These are phyloP conservation scores for Boletus rubroflammeus DNA, from an alignment of 768 basidiomycete genomes.

Conservation along the genomic window DNA sequence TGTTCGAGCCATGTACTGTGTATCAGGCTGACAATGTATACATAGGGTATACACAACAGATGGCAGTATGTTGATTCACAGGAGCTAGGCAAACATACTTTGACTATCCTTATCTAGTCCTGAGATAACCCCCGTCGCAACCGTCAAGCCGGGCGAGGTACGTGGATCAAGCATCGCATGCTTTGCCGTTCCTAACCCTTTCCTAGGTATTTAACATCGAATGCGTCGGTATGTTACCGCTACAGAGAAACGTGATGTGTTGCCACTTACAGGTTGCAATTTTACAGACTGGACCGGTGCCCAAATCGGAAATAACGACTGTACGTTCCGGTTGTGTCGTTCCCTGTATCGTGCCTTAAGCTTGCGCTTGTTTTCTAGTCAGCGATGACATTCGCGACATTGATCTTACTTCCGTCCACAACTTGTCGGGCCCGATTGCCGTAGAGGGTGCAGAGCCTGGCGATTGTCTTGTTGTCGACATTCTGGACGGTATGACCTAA, in stretches of 20 bases:
- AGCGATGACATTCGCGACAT: conserved; percentile 68
- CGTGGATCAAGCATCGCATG: neutral
- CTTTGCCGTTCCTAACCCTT: neutral
- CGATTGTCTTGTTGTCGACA: conserved; percentile 76
- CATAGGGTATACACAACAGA: conserved; percentile 63
- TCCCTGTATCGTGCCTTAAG: neutral
- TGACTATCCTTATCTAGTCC: conserved; percentile 38
- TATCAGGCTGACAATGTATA: neutral
- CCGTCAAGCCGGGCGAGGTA: conserved; percentile 61
- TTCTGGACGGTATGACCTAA: conserved; percentile 56
- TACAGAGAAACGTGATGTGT: neutral
- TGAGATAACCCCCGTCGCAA: conserved; percentile 58
- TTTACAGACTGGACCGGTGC: conserved; percentile 68
- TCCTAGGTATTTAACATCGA: conserved; percentile 64
- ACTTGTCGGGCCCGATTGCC: conserved; percentile 72
- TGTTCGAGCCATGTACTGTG: neutral
- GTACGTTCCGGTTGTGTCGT: conserved; percentile 33
- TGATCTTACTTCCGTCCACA: conserved; percentile 63
- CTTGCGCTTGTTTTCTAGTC: conserved; percentile 29
- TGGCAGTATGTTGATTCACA: conserved; percentile 55
- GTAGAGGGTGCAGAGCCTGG: conserved; percentile 77
- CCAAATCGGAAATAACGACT: conserved; percentile 73
- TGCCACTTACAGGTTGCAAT: neutral
- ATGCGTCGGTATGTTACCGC: conserved; percentile 50
- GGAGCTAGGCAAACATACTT: neutral